Evolutionary conservation across 331 rosid species (phyloP), one percentile per base, ranked within the genome.

Genomic region (Quercus tomentella): DNA sequence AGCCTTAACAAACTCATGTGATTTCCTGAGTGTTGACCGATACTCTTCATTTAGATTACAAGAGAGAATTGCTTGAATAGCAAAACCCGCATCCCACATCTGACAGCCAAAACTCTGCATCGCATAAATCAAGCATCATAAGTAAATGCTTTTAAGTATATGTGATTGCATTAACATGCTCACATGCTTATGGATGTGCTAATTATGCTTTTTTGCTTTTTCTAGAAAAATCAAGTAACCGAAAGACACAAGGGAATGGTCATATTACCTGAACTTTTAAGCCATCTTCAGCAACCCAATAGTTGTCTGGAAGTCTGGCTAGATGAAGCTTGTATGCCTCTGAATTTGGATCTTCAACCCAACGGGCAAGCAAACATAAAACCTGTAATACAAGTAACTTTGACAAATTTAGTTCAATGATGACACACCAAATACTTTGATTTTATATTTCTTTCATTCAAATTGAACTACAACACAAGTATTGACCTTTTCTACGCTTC

Each of bases 261-360:
- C 43, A 35, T 35, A 14, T 54, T 20, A 86, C 89, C 77, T 83
- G 87, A 43, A 73, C 72, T 77, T 86, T 86, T 21, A 84, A 67
- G 73, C 87, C 86, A 45, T 86, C 89, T 82, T 86, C 84, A 18
- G 86, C 83, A 22, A 86, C 33, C 89, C 87, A 86, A 70, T 75
- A 67, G 15, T 75, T 81, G 61, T 84, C 79, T 4, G 66, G 79
- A 10, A 84, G 66, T 35, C 97, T 78, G 3, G 89, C 89, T 28
- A 89, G 77, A 57, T 91, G 97, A 78, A 76, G 84, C 75, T 88
- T 86, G 82, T 57, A 86, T 18, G 89, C 89, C 66, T 89, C 86
- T 26, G 91, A 88, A 74, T 86, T 79, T 2, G 93, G 92, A 37
- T 89, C 89, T 65, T 91, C 89, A 65, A 77, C 87, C 93, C 92